Conservation (phyloP, 768 basidiomycete species). For the Harrya chromipes region DNA sequence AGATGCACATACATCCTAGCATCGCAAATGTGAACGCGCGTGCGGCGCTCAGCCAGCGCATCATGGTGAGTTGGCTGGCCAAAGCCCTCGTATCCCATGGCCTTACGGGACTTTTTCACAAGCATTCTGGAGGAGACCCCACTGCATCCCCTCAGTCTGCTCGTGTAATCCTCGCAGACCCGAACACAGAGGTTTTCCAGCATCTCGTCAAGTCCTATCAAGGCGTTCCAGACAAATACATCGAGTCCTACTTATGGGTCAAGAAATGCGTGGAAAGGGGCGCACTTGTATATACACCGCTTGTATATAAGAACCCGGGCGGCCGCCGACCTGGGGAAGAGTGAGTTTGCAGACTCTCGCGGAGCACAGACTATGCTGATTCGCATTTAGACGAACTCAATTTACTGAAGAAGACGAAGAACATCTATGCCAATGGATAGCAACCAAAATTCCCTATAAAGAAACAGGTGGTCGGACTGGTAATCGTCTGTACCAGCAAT, state of each 20-base stretch:
- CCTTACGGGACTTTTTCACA: constrained; percentile 1
- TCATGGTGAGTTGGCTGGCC: constrained; percentile 48
- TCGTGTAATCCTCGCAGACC: constrained; percentile 76
- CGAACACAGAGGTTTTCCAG: constrained; percentile 71
- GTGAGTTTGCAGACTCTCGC: constrained; percentile 37
- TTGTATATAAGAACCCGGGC: constrained; percentile 82
- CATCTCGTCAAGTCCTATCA: constrained; percentile 73
- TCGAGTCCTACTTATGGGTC: constrained; percentile 82
- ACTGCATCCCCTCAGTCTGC: constrained; percentile 67
- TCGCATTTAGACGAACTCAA: constrained; percentile 58
- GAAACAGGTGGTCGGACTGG: constrained; percentile 80
- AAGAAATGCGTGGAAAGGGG: constrained; percentile 78
- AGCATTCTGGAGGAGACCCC: constrained; percentile 84
- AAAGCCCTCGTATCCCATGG: constrained; percentile 1
- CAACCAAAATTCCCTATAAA: constrained; percentile 79
- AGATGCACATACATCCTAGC: constrained; percentile 78
- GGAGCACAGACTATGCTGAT: not conserved
- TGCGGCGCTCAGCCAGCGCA: constrained; percentile 61
- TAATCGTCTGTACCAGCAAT: constrained; percentile 78
- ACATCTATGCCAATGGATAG: constrained; percentile 75
- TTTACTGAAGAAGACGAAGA: constrained; percentile 78
- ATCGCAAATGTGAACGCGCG: constrained; percentile 77
- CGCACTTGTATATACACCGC: constrained; percentile 61
- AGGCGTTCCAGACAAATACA: constrained; percentile 65
- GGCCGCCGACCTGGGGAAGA: constrained; percentile 80